Conservation (phyloP, 495 filamentous ascomycete species). For the Pyronema domesticum region DNA sequence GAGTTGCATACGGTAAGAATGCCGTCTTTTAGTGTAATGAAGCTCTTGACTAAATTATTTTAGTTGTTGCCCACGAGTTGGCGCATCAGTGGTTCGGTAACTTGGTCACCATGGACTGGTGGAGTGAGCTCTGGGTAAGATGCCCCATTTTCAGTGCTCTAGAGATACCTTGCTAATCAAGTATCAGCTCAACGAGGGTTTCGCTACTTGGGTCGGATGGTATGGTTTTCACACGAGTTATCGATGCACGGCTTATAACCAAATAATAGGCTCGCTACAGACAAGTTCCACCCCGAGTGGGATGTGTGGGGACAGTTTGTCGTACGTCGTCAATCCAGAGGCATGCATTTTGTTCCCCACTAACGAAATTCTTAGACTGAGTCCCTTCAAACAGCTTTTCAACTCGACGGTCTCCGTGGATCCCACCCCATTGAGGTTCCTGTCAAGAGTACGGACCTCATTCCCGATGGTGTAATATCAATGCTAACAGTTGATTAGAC, state of each 20-base stretch:
- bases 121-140: constrained; percentile 71
- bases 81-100: constrained; percentile 99
- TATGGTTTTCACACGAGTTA: constrained; percentile 23
- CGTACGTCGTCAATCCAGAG: constrained; percentile 40
- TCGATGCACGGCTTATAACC: background rate
- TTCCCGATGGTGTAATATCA: background rate
- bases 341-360: constrained; percentile 27
- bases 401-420: constrained; percentile 68
- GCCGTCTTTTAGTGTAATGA: background rate
- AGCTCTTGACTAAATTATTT: background rate
- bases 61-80: constrained; percentile 64
- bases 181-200: constrained; percentile 29
- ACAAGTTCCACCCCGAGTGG: constrained; percentile 87
- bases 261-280: constrained; percentile 38
- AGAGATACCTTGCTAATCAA: background rate
- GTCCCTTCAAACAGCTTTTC: constrained; percentile 75
- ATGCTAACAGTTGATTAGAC: background rate
- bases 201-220: constrained; percentile 98
- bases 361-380: constrained; percentile 44
- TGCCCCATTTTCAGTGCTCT: too few relatives aligned
- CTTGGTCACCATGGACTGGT: constrained; percentile 75
- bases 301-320: constrained; percentile 92
- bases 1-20: constrained; percentile 61
- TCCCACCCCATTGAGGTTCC: constrained; percentile 93
- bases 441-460: constrained; percentile 47